Evolutionary conservation across 2,329 filamentous ascomycete species (phyloP).

Genomic region (Botrytis aclada): DNA sequence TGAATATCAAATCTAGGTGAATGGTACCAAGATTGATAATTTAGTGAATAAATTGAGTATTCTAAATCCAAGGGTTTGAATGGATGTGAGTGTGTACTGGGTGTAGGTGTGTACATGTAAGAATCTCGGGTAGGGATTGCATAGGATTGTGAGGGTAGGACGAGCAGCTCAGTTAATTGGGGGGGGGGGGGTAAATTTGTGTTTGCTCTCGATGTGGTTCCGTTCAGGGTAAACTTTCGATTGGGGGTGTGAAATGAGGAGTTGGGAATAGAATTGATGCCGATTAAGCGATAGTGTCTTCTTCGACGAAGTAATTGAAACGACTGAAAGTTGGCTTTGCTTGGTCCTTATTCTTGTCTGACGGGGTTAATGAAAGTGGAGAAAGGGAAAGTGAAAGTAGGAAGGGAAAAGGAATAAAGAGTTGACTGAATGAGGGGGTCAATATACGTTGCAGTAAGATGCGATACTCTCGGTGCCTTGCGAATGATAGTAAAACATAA

Average conservation of each 20-base stretch:
- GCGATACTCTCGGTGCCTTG: background rate
- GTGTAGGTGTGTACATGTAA: background rate
- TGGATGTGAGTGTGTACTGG: background rate
- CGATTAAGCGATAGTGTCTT: too few relatives aligned
- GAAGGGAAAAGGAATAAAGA: background rate
- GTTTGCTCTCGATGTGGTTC: background rate
- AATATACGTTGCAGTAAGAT: background rate
- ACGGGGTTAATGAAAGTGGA: background rate
- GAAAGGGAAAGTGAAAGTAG: background rate
- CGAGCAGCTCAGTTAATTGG: background rate
- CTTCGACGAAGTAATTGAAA: too few relatives aligned
- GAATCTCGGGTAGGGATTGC: background rate
- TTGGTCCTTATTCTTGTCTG: background rate
- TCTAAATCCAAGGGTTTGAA: background rate
- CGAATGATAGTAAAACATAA: background rate
- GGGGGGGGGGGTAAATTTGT: background rate
- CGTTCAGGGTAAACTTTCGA: background rate
- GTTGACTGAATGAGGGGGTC: background rate
- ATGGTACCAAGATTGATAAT: background rate
- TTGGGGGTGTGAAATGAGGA: background rate
- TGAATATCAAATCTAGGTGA: background rate
- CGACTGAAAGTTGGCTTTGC: background rate
- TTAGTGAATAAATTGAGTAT: background rate
- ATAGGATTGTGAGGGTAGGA: background rate
- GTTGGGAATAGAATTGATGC: background rate